Base-by-base conservation (phyloP, 108 stramenopile genomes). In the Cyclostephanos invisitatus region DNA sequence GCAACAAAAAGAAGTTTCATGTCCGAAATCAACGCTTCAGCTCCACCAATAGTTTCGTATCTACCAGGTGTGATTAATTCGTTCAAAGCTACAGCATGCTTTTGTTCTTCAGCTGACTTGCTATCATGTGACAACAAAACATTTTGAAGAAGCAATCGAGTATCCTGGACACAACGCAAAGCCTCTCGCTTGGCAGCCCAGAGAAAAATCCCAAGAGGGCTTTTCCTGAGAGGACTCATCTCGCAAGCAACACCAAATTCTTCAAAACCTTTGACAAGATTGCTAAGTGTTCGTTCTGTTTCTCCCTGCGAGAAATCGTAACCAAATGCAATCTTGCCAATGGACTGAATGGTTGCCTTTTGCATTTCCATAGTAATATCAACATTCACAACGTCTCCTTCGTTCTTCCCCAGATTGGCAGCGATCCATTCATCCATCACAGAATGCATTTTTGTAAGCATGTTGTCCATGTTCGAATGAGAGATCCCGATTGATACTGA, bases 291-390 rank as follows among this genome's bases (percentile, higher is more conserved):
- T 40, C 40, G 14, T 4, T 21, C 22, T 12, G 55, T 14, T 38
- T 86, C 83, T 0, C 63, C 47, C 10, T 38, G 36, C 17, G 76
- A 65, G 17, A 81, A 68, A 11, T 51, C 24, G 44, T 87, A 87
- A 12, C 84, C 86, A 71, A 87, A 87, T 29, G 78, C 81, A 10
- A 78, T 65, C 18, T 78, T 48, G 54, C 81, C 82, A 51, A 87
- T 72, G 62, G 80, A 73, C 48, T 82, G 54, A 10, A 83, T 47
- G 3, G 86, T 87, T n/a, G 83, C 36, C 11, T 25, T 24, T 40
- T 74, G 29, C 54, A 81, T 72, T 75, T 87, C 86, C 56, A 74
- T 54, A 11, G 38, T 49, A 15, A 83, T 47, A 59, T 87, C 81
- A 54, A 87, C 68, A 7, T 49, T 17, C 32, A 72, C 35, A 18